Conservation (phyloP, 1,284 basidiomycete species). For the Cronartium quercuum region DNA sequence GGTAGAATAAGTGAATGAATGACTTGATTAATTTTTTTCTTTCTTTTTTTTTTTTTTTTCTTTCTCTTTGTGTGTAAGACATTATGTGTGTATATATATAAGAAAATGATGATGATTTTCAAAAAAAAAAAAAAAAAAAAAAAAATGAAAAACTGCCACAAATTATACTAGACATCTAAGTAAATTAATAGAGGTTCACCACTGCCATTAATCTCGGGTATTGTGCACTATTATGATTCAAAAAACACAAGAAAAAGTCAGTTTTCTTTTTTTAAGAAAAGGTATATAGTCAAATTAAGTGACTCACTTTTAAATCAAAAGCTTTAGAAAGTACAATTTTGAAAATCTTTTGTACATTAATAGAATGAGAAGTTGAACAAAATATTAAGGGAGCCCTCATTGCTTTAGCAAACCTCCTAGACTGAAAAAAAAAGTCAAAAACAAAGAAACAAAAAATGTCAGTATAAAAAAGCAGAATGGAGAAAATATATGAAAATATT, state of each 20-base stretch:
- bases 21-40: neutral
- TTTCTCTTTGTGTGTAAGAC: slow-evolving; percentile 16
- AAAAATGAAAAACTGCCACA: neutral
- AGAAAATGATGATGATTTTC: neutral
- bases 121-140: neutral
- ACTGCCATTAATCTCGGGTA: slow-evolving; percentile 89
- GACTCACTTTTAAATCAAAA: slow-evolving; percentile 51
- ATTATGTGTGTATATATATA: too few species aligned
- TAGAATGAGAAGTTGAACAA: slow-evolving; percentile 92
- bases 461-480: neutral
- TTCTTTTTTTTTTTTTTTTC: neutral
- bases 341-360: slow-evolving; percentile 98
- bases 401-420: slow-evolving; percentile 89
- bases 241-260: neutral
- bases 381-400: slow-evolving; percentile 99
- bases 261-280: neutral
- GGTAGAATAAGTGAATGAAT: neutral
- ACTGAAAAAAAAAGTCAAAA: slow-evolving; percentile 53
- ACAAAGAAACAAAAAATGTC: neutral
- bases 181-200: slow-evolving; percentile 89
- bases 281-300: neutral
- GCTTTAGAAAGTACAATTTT: slow-evolving; percentile 73
- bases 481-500: neutral
- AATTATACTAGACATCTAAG: slow-evolving; percentile 63
- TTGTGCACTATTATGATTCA: slow-evolving; percentile 54